Evolutionary conservation across 345 rosid genomes (phyloP), one percentile per base, ranked within the genome.

Genomic region (Salix caprea): DNA sequence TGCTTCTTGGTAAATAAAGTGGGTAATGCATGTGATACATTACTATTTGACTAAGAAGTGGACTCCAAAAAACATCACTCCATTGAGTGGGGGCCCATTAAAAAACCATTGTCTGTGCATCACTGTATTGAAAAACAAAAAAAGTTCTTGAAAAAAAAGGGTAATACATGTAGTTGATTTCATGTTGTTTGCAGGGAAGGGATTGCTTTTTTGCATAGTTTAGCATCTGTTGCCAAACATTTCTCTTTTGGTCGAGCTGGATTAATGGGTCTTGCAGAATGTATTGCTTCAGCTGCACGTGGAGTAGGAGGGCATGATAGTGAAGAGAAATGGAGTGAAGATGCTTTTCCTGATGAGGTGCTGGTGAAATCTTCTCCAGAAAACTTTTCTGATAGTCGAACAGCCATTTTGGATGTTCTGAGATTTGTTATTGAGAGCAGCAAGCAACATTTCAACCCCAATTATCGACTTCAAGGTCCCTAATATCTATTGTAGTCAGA

Each of bases 391-490:
- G 75, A 67, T 65, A 74, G 75, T 74, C 83, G 80, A 81, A 65
- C 83, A 42, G 85, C 79, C 80, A 73, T 94, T 60, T 80, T 94
- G 81, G 96, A 90, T 78, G 81, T 83, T 82, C 73, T 94, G 80
- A 89, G 92, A 86, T 92, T 79, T 88, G 87, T 92, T 80, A 86
- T 89, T 67, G 92, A 91, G 83, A 92, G 90, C 92, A 88, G 99
- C 93, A 92, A 90, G 81, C 97, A 88, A 69, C 97, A 94, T 88
- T 94, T 94, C 80, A 94, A 94, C 85, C 97, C 91, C 67, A 89
- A 81, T 72, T 94, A 94, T 86, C 99, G 97, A 66, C 84, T 84
- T 82, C 92, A 84, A 94, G 99, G 99, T 94, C 68, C 30, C 26
- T 84, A 68, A 70, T 85, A 58, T 71, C 72, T 80, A 62, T 69